These are phyloP conservation scores for Blastomyces parvus DNA, from an alignment of 2,329 filamentous ascomycete species.

Conservation along the genomic window DNA sequence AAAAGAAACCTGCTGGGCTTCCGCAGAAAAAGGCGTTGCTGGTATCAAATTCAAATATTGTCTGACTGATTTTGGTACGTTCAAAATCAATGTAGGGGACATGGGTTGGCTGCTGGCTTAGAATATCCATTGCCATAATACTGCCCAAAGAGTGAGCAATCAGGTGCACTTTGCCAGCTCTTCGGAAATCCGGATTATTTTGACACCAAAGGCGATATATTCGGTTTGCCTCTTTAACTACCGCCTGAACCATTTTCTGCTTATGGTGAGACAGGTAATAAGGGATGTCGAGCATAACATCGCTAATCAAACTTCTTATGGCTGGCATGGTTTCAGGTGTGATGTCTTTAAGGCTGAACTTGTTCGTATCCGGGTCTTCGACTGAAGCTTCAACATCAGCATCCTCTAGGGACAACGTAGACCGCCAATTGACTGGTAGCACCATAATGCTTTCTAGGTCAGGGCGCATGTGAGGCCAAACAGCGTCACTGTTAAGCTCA, in stretches of 20 bases:
- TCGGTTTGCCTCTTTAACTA: conserved; percentile 82
- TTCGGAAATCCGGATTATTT: conserved; percentile 80
- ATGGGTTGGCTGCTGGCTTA: conserved; percentile 76
- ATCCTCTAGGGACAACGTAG: conserved; percentile 78
- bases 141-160: conserved; percentile 90
- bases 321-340: conserved; percentile 84
- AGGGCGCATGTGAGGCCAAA: conserved; percentile 65
- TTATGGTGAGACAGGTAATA: conserved; percentile 98
- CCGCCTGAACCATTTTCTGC: conserved; percentile 81
- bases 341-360: conserved; percentile 72
- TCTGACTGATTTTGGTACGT: conserved; percentile 34
- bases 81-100: conserved; percentile 44
- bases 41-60: conserved; percentile 83
- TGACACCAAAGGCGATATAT: conserved; percentile 93
- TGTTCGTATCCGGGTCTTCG: conserved; percentile 50
- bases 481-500: conserved; percentile 62
- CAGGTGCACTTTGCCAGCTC: conserved; percentile 76
- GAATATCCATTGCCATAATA: conserved; percentile 85
- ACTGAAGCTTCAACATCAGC: conserved; percentile 50
- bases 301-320: conserved; percentile 86
- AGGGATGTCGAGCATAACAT: conserved; percentile 97
- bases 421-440: conserved; percentile 88
- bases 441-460: conserved; percentile 89
- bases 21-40: conserved; percentile 81
- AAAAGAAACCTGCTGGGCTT: conserved; percentile 85